Percentiles rank a stretch among this genome's conserved stretches.
Conservation (phyloP, 768 basidiomycete genomes). For the Podaxis rugospora region DNA sequence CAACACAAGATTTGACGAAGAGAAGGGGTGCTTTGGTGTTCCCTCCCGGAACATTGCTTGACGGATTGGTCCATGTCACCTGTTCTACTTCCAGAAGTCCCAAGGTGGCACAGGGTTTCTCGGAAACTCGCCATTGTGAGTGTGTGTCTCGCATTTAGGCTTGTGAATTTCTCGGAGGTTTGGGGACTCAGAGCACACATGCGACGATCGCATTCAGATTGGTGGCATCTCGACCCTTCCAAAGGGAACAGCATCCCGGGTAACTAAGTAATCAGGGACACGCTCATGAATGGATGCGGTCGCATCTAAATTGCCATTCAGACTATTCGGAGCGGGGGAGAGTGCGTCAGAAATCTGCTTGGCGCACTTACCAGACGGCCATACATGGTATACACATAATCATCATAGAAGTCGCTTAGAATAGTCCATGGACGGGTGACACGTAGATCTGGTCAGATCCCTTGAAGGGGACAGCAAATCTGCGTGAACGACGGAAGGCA, state of each 20-base stretch:
- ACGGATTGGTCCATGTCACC: neutral
- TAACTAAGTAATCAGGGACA: neutral
- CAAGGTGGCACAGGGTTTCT: neutral
- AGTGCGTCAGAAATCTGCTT: neutral
- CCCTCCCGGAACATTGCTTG: neutral
- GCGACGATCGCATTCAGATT: neutral
- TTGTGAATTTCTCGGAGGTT: neutral
- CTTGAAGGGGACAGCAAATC: constrained; percentile 7
- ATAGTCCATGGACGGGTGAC: neutral
- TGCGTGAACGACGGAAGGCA: neutral
- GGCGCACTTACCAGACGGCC: neutral
- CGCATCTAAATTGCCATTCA: neutral
- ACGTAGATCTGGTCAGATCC: constrained; percentile 5
- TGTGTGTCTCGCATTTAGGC: neutral
- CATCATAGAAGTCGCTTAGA: neutral
- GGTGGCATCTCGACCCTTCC: neutral
- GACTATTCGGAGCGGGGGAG: neutral
- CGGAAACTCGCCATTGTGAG: neutral
- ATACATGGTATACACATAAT: neutral
- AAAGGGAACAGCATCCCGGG: neutral
- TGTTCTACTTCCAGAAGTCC: neutral
- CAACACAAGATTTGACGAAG: neutral
- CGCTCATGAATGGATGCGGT: neutral
- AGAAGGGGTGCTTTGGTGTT: neutral
- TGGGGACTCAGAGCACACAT: neutral